Evolutionary conservation across 352 stramenopile species (phyloP).

Genomic region (Phytopythium helicoides): DNA sequence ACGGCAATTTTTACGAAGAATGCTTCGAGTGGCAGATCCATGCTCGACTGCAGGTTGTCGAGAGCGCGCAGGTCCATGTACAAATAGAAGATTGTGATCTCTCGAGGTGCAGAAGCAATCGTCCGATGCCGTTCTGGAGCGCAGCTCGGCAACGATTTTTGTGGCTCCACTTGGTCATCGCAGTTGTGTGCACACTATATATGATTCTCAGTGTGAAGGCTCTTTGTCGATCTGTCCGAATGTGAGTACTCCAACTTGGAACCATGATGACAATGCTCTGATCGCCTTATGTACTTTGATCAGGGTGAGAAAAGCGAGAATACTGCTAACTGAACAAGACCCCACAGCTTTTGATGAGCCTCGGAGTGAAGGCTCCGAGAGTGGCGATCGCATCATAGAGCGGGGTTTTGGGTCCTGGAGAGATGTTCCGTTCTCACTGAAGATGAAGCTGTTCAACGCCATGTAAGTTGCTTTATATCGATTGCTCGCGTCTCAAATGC

Average conservation of each 20-base stretch:
- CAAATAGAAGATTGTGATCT: slow-evolving; percentile 64
- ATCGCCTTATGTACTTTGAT: neutral
- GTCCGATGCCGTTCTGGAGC: slow-evolving; percentile 44
- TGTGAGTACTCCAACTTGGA: slow-evolving; percentile 42
- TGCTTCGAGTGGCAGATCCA: slow-evolving; percentile 84
- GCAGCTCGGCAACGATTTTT: slow-evolving; percentile 62
- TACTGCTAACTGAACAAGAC: slow-evolving; percentile 6
- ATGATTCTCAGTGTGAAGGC: slow-evolving; percentile 57
- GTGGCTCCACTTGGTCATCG: slow-evolving; percentile 72
- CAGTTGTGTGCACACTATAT: slow-evolving; percentile 47
- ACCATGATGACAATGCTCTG: too few relatives aligned
- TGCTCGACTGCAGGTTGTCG: slow-evolving; percentile 42
- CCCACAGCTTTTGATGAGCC: too few relatives aligned
- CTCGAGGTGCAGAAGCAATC: slow-evolving; percentile 34
- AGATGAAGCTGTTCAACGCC: slow-evolving; percentile 66
- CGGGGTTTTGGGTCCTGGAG: slow-evolving; percentile 20
- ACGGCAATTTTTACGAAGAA: slow-evolving; percentile 75
- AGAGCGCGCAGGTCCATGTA: slow-evolving; percentile 46
- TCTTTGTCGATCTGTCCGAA: slow-evolving; percentile 43
- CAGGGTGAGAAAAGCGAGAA: slow-evolving; percentile 13
- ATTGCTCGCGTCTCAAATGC: too few relatives aligned
- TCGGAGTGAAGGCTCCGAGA: too few relatives aligned
- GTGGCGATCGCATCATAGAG: neutral
- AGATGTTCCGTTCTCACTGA: slow-evolving; percentile 43
- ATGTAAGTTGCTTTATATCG: slow-evolving; percentile 41